A percentile compares a stretch with the other conserved stretches of the same genome.
Conservation (phyloP, 371 early-diverging fungal species). For the Apophysomyces ossiformis region DNA sequence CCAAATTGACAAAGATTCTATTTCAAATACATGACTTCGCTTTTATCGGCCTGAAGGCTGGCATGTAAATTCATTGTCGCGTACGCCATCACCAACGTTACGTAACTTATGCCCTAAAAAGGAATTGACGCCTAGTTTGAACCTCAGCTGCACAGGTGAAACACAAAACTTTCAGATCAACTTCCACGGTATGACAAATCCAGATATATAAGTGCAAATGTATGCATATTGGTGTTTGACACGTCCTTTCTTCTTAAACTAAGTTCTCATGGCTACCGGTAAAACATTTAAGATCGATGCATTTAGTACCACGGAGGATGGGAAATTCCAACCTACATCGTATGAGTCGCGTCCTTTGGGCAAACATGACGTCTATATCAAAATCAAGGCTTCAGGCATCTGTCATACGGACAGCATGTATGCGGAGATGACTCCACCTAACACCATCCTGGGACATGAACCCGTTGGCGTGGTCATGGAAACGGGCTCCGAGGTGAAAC, state of each 20-base stretch:
- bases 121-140: too few species aligned
- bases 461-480: constrained; percentile 50
- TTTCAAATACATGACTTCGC: too few species aligned
- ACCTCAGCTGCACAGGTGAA: too few species aligned
- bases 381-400: constrained; percentile 58
- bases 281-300: constrained; percentile 16
- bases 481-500: constrained; percentile 44
- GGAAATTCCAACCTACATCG: constrained; percentile 23
- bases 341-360: constrained; percentile 21
- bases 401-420: constrained; percentile 55
- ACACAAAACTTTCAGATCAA: too few species aligned
- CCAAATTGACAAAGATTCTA: too few species aligned
- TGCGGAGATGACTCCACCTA: constrained; percentile 24
- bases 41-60: too few species aligned
- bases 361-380: constrained; percentile 36
- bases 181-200: too few species aligned
- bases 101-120: too few species aligned
- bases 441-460: constrained; percentile 54
- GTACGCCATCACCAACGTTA: too few species aligned
- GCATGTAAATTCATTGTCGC: too few species aligned
- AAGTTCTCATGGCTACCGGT: background rate
- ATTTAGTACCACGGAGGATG: constrained; percentile 22
- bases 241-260: background rate
- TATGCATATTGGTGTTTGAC: too few species aligned
- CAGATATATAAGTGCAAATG: too few species aligned